Conservation (phyloP, 768 basidiomycete genomes). For the Gymnopilus dilepis region DNA sequence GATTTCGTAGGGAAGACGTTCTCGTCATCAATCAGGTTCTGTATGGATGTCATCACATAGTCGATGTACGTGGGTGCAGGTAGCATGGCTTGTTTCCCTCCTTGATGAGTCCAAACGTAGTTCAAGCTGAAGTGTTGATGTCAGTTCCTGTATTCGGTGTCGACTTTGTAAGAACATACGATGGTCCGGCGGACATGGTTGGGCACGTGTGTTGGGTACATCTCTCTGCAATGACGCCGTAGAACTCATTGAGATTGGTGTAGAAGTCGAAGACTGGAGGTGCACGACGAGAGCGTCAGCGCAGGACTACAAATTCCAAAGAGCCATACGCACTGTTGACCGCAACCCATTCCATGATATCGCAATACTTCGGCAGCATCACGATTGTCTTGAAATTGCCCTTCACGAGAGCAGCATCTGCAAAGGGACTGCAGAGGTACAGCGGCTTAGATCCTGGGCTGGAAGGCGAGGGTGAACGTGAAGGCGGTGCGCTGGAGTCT, state of each 20-base stretch:
- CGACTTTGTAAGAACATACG: conserved; percentile 52
- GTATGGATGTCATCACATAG: conserved; percentile 97
- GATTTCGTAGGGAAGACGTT: conserved; percentile 94
- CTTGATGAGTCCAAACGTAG: conserved; percentile 94
- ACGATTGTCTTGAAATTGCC: conserved; percentile 99
- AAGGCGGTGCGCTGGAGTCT: conserved; percentile 33
- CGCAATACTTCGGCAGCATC: conserved; percentile 92
- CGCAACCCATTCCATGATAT: conserved; percentile 97
- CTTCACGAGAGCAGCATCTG: conserved; percentile 93
- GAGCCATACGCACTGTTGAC: conserved; percentile 69
- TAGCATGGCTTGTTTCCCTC: conserved; percentile 84
- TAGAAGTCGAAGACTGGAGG: conserved; percentile 93
- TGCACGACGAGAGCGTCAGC: not conserved
- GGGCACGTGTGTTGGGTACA: conserved; percentile 92
- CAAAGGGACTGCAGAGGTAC: conserved; percentile 93
- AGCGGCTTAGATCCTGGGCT: conserved; percentile 59
- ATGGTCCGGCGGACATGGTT: conserved; percentile 87
- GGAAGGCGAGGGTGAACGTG: conserved; percentile 47
- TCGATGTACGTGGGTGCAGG: conserved; percentile 97
- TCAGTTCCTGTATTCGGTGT: not conserved
- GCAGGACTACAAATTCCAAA: not conserved
- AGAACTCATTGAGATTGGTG: conserved; percentile 96
- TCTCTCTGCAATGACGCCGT: conserved; percentile 90
- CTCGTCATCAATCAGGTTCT: conserved; percentile 94
- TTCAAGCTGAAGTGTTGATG: conserved; percentile 62